Percentiles rank a stretch among this genome's conserved stretches.
These are phyloP conservation scores for Rhodotorula toruloides DNA, from an alignment of 768 basidiomycete species.

Conservation along the genomic window DNA sequence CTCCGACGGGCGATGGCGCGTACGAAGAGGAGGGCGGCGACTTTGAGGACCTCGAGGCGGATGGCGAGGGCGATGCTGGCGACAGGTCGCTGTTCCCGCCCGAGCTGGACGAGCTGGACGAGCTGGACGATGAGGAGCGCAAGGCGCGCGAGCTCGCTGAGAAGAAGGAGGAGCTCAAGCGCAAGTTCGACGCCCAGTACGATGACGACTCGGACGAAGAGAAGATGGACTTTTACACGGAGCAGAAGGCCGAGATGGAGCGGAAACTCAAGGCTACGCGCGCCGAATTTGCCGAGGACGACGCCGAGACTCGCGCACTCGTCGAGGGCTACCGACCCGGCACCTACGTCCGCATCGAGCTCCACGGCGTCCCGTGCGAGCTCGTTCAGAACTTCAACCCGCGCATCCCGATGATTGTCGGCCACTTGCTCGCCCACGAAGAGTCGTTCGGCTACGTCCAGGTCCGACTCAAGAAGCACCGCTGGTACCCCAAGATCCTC, in stretches of 20 bases:
- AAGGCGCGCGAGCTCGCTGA: slow-evolving; percentile 57
- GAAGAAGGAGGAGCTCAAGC: slow-evolving; percentile 86
- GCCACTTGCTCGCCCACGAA: slow-evolving; percentile 82
- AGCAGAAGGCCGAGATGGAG: slow-evolving; percentile 80
- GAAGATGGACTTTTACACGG: slow-evolving; percentile 80
- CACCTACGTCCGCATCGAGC: slow-evolving; percentile 85
- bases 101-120: slow-evolving; percentile 38
- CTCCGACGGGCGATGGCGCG: slow-evolving; percentile 46
- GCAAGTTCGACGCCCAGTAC: slow-evolving; percentile 94
- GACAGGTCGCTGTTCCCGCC: slow-evolving; percentile 43
- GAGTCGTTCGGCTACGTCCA: slow-evolving; percentile 90
- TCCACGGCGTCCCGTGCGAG: slow-evolving; percentile 77
- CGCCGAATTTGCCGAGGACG: slow-evolving; percentile 76
- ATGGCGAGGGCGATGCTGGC: slow-evolving; percentile 41
- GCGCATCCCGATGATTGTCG: slow-evolving; percentile 79
- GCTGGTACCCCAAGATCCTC: slow-evolving; percentile 83
- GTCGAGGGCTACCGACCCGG: slow-evolving; percentile 90
- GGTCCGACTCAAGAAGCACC: slow-evolving; percentile 90
- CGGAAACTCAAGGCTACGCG: slow-evolving; percentile 56
- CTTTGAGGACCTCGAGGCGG: slow-evolving; percentile 51
- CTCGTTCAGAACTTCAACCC: slow-evolving; percentile 91
- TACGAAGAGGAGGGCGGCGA: slow-evolving; percentile 50
- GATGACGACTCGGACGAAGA: slow-evolving; percentile 53
- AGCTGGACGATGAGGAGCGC: slow-evolving; percentile 44
- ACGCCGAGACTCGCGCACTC: slow-evolving; percentile 67